These are phyloP conservation scores for Heliamphora exappendiculata DNA, from an alignment of 148 eudicot species.

Conservation along the genomic window DNA sequence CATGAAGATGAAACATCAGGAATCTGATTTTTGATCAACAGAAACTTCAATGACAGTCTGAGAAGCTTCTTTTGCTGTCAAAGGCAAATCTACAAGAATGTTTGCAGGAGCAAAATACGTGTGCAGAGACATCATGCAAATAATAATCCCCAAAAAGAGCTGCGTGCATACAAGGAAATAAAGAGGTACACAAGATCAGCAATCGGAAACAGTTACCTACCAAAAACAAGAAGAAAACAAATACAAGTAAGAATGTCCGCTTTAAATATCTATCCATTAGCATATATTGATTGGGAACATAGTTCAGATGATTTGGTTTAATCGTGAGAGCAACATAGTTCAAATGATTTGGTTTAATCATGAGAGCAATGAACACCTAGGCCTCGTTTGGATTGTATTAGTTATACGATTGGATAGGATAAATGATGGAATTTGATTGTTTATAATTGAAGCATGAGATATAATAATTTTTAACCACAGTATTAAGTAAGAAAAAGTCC, in stretches of 20 bases:
- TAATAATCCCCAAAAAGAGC: slow-evolving; percentile 91
- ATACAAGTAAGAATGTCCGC: background rate
- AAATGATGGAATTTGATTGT: too few relatives aligned
- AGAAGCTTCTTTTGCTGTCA: slow-evolving; percentile 32
- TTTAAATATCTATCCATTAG: background rate
- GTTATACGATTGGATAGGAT: too few relatives aligned
- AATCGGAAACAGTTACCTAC: background rate
- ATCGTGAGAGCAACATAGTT: background rate
- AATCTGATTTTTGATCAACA: slow-evolving; percentile 47
- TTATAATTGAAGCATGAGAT: too few relatives aligned
- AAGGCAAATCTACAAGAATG: slow-evolving; percentile 67
- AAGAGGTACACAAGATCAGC: background rate
- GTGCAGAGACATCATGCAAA: slow-evolving; percentile 95
- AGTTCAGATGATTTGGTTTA: background rate
- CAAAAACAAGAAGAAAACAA: background rate
- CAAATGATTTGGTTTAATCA: background rate
- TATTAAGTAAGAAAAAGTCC: too few relatives aligned
- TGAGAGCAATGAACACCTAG: background rate
- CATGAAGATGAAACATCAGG: slow-evolving; percentile 27
- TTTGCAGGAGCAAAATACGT: slow-evolving; percentile 88
- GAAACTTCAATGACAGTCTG: slow-evolving; percentile 44
- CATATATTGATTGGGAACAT: background rate
- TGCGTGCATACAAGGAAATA: slow-evolving; percentile 26
- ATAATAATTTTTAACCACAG: too few relatives aligned
- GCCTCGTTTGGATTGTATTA: too few relatives aligned